A percentile compares a stretch with the other conserved stretches of the same genome.
These are phyloP conservation scores for Emericellopsis terricola DNA, from an alignment of 495 filamentous ascomycete genomes.

Conservation along the genomic window DNA sequence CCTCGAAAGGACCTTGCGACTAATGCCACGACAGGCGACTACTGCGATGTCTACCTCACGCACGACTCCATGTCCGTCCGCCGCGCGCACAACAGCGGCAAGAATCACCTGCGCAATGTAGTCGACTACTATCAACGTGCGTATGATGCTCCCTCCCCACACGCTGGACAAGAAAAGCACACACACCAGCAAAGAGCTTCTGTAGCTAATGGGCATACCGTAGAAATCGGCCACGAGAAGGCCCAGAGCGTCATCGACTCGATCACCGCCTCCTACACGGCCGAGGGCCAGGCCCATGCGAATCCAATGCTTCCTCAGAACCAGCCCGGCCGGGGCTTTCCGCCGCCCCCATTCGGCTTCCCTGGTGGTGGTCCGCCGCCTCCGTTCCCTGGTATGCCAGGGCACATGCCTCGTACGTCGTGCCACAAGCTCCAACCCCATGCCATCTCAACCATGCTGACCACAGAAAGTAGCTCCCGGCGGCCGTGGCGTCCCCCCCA, in stretches of 20 bases:
- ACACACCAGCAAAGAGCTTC: too few species aligned
- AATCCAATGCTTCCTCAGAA: constrained; percentile 66
- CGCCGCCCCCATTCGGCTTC: constrained; percentile 8
- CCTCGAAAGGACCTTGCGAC: neutral
- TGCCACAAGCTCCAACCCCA: too few species aligned
- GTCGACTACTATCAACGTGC: constrained; percentile 95
- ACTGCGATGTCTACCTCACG: constrained; percentile 99
- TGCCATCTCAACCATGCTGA: too few species aligned
- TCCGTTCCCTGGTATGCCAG: constrained; percentile 20
- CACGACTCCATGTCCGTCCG: constrained; percentile 99
- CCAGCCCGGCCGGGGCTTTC: constrained; percentile 23
- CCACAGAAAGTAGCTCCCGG: constrained; percentile 32
- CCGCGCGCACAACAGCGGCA: constrained; percentile 91
- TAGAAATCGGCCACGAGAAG: constrained; percentile 98
- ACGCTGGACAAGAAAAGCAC: too few species aligned
- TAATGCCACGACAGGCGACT: constrained; percentile 34
- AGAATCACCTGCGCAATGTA: constrained; percentile 93
- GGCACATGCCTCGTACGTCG: too few species aligned
- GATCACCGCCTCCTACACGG: constrained; percentile 87
- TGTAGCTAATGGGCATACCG: too few species aligned
- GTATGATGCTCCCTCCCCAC: constrained; percentile 8
- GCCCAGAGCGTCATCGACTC: constrained; percentile 95
- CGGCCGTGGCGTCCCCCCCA: constrained; percentile 33
- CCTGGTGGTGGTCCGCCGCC: constrained; percentile 8
- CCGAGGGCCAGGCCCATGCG: constrained; percentile 69